Evolutionary conservation across 2,329 filamentous ascomycete genomes (phyloP), one percentile per base, ranked within the genome.

Genomic region (Beauveria medogensis): DNA sequence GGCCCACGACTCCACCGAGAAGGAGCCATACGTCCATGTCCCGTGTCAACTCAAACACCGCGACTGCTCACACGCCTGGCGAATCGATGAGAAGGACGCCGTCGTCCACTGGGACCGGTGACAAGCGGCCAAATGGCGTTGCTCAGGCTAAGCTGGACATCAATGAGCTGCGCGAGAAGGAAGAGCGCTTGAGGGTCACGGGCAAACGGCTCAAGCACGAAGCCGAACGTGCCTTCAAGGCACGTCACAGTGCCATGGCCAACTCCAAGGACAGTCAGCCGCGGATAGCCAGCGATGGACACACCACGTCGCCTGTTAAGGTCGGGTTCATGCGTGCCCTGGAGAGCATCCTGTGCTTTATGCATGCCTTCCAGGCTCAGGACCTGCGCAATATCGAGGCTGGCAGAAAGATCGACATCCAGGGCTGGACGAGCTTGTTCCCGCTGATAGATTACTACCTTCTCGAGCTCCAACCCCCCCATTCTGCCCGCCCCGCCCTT

Each of bases 121-220:
- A 73, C 16, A 69, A 68, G 20, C 66, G 66, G 9, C 61, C 64
- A 20, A 74, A 74, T 44, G 73, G 76, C 55, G 18, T 50, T 68
- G 71, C 46, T 64, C 61, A 59, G 2, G 62, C 64, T 6, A 72
- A 69, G 26, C 64, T 65, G 6, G 69, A 71, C n/a, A 63, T 64
- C 8, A 67, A 61, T 16, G 64, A 65, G 2, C 66, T 77, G 26
- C 69, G 70, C 8, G 71, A 76, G 1, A 75, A 72, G 47, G 73
- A 77, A 24, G 64, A 66, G 14, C 70, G 67, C 37, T 78, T 77
- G 65, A 70, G 69, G 30, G 68, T 64, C 3, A 66, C 83, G 8
- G 82, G 79, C 2, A 78, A 74, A 37, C 78, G 75, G 58, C 72
- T 85, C 20, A 85, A 85, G 72, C 82, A 83, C 63, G 73, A 77